Percentiles rank a stretch among this genome's conserved stretches.
Conservation (phyloP, 2,329 filamentous ascomycete genomes). For the Davidsoniella virescens region DNA sequence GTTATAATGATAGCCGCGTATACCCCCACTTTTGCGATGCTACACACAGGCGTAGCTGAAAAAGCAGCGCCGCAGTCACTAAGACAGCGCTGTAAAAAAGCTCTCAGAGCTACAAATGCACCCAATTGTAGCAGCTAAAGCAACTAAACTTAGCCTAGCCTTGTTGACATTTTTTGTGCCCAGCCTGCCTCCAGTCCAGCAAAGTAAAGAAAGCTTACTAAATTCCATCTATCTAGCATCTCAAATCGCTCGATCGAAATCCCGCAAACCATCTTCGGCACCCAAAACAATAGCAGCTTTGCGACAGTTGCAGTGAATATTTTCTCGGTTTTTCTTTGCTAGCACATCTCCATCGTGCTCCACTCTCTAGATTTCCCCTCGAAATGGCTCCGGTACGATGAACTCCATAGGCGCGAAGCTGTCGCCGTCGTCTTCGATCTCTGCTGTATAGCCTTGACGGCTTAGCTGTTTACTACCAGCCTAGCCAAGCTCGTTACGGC, state of each 20-base stretch:
- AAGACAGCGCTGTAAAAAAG: too few relatives aligned
- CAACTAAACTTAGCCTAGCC: too few relatives aligned
- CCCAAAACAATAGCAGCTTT: too few relatives aligned
- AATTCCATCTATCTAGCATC: background rate
- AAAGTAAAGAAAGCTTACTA: background rate
- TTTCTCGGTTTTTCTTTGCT: background rate
- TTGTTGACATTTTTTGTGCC: too few relatives aligned
- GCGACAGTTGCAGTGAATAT: slow-evolving; percentile 2
- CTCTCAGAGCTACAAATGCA: too few relatives aligned
- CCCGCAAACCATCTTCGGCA: background rate
- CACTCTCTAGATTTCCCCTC: background rate
- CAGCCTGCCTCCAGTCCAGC: background rate
- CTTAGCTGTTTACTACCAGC: too few relatives aligned
- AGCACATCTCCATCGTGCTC: background rate
- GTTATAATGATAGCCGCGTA: too few relatives aligned
- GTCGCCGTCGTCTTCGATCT: background rate
- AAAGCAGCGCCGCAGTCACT: background rate
- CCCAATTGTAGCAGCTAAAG: too few relatives aligned
- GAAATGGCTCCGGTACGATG: slow-evolving; percentile 12
- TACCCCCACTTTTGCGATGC: slow-evolving; percentile 8
- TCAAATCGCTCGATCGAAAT: background rate
- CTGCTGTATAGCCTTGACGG: background rate
- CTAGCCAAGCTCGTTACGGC: too few relatives aligned
- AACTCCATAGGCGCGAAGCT: background rate
- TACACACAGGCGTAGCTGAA: background rate